phyloP scores from a whole-genome alignment of 306 rosid genomes.

The Cicer arietinum region DNA sequence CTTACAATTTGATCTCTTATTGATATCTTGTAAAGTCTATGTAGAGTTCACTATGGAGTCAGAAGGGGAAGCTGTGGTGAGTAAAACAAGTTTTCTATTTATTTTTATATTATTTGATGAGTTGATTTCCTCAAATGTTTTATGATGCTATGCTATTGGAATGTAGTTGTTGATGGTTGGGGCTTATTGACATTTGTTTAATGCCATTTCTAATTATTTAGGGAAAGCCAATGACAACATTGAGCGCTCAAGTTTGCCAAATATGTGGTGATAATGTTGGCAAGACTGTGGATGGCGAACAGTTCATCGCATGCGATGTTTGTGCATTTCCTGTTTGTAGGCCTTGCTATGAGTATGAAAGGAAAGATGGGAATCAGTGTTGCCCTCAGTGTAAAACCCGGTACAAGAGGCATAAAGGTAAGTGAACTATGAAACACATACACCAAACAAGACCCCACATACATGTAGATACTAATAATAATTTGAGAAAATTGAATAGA shows the following conservation, averaged over 20 bases:
- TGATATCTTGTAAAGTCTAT: slow-evolving; percentile 30
- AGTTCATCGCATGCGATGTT: slow-evolving; percentile 75
- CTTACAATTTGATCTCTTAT: slow-evolving; percentile 42
- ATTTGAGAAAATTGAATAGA: too few relatives aligned
- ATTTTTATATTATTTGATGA: slow-evolving; percentile 10
- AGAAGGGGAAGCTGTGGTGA: slow-evolving; percentile 80
- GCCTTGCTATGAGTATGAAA: slow-evolving; percentile 96
- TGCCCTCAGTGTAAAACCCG: slow-evolving; percentile 98
- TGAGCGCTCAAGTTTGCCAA: slow-evolving; percentile 78
- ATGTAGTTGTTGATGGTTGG: slow-evolving; percentile 24
- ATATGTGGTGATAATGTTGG: slow-evolving; percentile 89
- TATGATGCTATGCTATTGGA: neutral
- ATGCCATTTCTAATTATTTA: slow-evolving; percentile 36
- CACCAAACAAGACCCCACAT: too few relatives aligned
- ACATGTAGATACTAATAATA: too few relatives aligned
- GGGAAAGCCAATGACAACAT: slow-evolving; percentile 63
- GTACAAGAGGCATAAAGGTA: slow-evolving; percentile 93
- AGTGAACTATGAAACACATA: neutral
- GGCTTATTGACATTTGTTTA: slow-evolving; percentile 15
- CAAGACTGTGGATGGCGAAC: slow-evolving; percentile 76
- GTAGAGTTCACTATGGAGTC: slow-evolving; percentile 67
- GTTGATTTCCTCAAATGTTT: slow-evolving; percentile 35
- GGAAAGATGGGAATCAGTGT: slow-evolving; percentile 93
- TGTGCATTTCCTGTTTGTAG: slow-evolving; percentile 93
- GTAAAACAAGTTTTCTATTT: slow-evolving; percentile 21